Conservation (phyloP, 441 rosid genomes). For the Jatropha multifida region DNA sequence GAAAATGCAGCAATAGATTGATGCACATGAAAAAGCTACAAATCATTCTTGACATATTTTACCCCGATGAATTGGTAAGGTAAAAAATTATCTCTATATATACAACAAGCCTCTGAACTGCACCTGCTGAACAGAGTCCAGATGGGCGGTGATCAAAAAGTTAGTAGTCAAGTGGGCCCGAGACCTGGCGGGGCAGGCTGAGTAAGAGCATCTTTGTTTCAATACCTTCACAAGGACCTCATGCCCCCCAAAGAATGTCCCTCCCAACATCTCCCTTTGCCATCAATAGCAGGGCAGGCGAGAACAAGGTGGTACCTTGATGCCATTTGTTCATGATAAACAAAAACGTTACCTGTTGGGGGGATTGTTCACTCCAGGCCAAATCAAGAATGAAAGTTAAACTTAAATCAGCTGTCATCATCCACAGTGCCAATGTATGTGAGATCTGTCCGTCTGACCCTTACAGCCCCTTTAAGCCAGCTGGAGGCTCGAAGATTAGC, state of each 20-base stretch:
- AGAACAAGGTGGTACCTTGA: constrained; percentile 23
- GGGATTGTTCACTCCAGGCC: constrained; percentile 25
- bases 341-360: constrained; percentile 31
- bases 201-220: constrained; percentile 20
- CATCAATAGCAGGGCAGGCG: constrained; percentile 28
- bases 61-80: constrained; percentile 44
- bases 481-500: constrained; percentile 78
- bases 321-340: constrained; percentile 13
- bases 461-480: constrained; percentile 93
- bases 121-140: constrained; percentile 33
- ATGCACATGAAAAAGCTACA: constrained; percentile 41
- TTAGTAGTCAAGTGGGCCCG: constrained; percentile 35
- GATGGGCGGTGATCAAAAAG: constrained; percentile 32
- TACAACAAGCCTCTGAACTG: constrained; percentile 52
- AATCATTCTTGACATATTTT: constrained; percentile 41
- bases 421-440: constrained; percentile 87
- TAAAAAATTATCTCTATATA: constrained; percentile 54
- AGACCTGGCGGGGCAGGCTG: constrained; percentile 24
- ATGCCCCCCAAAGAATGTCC: constrained; percentile 26
- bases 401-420: constrained; percentile 75
- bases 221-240: constrained; percentile 15
- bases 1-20: constrained; percentile 28
- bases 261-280: constrained; percentile 33
- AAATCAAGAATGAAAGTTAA: constrained; percentile 34
- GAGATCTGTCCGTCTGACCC: constrained; percentile 88